These are phyloP conservation scores for Saprolegnia diclina DNA, from an alignment of 352 stramenopile species.

Conservation along the genomic window DNA sequence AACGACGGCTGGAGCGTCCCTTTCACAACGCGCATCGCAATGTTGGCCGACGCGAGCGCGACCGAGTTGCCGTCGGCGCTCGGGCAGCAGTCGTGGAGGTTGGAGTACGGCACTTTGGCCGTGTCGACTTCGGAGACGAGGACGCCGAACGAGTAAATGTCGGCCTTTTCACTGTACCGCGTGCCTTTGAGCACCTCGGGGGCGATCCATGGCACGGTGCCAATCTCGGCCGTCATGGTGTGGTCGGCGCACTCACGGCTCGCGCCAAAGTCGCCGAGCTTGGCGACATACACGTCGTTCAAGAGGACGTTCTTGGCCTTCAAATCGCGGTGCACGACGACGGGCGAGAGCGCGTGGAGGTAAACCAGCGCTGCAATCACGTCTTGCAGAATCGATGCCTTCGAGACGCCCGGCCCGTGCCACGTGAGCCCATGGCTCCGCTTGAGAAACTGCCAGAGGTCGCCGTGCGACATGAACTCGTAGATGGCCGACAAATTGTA, in stretches of 20 bases:
- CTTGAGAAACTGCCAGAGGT: slow-evolving; percentile 56
- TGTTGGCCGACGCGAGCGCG: background rate
- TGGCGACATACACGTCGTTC: slow-evolving; percentile 32
- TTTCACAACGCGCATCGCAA: slow-evolving; percentile 33
- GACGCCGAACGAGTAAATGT: slow-evolving; percentile 24
- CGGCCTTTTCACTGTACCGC: slow-evolving; percentile 13
- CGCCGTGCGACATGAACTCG: slow-evolving; percentile 64
- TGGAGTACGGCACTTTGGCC: slow-evolving; percentile 11
- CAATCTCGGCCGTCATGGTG: slow-evolving; percentile 19
- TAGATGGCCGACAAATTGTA: slow-evolving; percentile 59
- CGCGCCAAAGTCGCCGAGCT: slow-evolving; percentile 55
- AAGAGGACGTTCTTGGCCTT: slow-evolving; percentile 23
- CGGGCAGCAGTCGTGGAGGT: background rate
- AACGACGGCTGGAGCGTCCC: slow-evolving; percentile 49
- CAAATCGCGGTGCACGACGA: slow-evolving; percentile 25
- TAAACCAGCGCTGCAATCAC: slow-evolving; percentile 35
- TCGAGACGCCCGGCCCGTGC: background rate
- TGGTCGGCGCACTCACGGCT: slow-evolving; percentile 30
- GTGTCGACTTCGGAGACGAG: slow-evolving; percentile 23
- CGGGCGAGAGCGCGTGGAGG: slow-evolving; percentile 32
- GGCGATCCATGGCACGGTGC: slow-evolving; percentile 20
- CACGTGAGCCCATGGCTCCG: background rate
- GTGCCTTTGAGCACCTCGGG: slow-evolving; percentile 21
- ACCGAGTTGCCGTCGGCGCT: background rate
- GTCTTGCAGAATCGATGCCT: slow-evolving; percentile 17